Evolutionary conservation across 177 flowering plant species (phyloP).

Genomic region (Vitis hybrid): DNA sequence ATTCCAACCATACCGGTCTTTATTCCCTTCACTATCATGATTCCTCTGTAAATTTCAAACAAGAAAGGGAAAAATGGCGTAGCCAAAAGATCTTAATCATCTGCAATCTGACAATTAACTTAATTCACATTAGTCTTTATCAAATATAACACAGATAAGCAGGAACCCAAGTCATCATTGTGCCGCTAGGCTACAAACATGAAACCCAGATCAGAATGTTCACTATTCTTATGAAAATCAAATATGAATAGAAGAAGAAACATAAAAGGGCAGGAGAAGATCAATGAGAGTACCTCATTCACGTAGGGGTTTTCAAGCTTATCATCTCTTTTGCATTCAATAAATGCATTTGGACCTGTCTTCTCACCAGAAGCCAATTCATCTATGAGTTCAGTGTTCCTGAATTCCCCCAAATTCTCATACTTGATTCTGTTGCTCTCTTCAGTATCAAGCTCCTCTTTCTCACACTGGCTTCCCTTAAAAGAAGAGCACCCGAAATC

Average conservation of each 20-base stretch:
- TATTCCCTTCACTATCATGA: background rate
- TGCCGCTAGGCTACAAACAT: background rate
- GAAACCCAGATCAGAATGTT: background rate
- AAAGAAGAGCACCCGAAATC: constrained; percentile 7
- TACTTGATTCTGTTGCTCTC: constrained; percentile 9
- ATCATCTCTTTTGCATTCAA: background rate
- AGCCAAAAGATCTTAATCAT: background rate
- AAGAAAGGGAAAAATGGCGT: background rate
- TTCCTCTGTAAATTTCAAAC: constrained; percentile 14
- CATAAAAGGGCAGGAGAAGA: too few relatives aligned
- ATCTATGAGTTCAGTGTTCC: background rate
- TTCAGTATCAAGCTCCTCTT: constrained; percentile 12
- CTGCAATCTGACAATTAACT: too few relatives aligned
- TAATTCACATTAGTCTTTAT: too few relatives aligned
- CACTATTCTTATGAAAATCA: background rate
- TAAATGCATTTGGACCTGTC: background rate
- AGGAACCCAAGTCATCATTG: background rate
- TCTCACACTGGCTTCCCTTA: constrained; percentile 2
- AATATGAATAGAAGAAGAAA: background rate
- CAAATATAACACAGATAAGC: too few relatives aligned
- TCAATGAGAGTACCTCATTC: constrained; percentile 12
- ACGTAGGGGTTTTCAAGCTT: constrained; percentile 2
- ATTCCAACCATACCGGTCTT: background rate
- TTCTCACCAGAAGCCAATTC: constrained; percentile 7
- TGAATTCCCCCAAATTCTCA: constrained; percentile 5